phyloP scores from a whole-genome alignment of 495 filamentous ascomycete species.

The Penicillium canescens region DNA sequence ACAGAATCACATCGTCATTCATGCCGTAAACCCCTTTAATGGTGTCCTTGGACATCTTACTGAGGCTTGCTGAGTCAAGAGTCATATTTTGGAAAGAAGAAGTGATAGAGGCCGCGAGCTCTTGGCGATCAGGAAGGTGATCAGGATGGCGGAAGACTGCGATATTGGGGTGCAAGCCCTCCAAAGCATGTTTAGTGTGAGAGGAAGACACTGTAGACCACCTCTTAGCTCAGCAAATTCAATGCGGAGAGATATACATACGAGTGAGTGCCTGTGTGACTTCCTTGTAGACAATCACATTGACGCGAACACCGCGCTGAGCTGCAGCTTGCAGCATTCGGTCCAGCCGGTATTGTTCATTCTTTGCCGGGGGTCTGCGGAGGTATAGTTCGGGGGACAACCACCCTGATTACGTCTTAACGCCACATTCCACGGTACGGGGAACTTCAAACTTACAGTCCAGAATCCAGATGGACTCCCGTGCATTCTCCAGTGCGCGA shows the following conservation, averaged over 20 bases:
- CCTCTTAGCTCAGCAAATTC: not conserved
- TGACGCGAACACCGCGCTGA: conserved; percentile 81
- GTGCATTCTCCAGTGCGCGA: conserved; percentile 77
- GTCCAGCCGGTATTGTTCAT: conserved; percentile 86
- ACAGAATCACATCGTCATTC: conserved; percentile 78
- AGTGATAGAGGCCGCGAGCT: conserved; percentile 49
- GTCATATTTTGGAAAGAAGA: conserved; percentile 53
- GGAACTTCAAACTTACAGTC: conserved; percentile 43
- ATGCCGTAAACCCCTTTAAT: conserved; percentile 79
- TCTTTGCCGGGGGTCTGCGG: conserved; percentile 76
- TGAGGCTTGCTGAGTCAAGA: conserved; percentile 49
- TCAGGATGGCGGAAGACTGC: conserved; percentile 91
- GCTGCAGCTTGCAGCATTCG: conserved; percentile 86
- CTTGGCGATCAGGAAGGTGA: conserved; percentile 73
- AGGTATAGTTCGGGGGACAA: conserved; percentile 87
- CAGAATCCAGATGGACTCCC: conserved; percentile 85
- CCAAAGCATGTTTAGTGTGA: conserved; percentile 84
- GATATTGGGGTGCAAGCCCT: conserved; percentile 82
- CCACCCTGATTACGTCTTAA: conserved; percentile 60
- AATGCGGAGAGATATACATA: conserved; percentile 47
- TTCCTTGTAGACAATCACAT: conserved; percentile 96
- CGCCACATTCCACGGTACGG: not conserved
- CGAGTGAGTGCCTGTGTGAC: conserved; percentile 79
- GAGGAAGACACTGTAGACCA: conserved; percentile 63
- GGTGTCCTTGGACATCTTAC: conserved; percentile 63